Evolutionary conservation across 108 stramenopile species (phyloP).

Genomic region (Cyclotella sp.): DNA sequence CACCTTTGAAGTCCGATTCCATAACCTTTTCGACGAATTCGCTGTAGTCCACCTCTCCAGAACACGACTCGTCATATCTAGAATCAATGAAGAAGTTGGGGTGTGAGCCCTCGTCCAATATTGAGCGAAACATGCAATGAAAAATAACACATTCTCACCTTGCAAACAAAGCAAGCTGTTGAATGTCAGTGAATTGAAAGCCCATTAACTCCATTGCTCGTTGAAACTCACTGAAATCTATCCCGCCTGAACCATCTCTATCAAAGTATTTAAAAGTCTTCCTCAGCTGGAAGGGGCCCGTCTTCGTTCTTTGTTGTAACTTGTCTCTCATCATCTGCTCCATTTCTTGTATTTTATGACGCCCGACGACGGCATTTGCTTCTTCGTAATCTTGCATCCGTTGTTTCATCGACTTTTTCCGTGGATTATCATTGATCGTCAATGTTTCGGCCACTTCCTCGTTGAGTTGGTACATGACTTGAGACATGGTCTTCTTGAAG

Average conservation of each 20-base stretch:
- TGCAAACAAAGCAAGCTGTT: conserved; percentile 69
- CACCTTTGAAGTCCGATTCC: conserved; percentile 63
- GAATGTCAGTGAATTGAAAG: conserved; percentile 71
- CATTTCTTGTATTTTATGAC: conserved; percentile 64
- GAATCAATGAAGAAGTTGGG: background rate
- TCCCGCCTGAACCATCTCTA: conserved; percentile 64
- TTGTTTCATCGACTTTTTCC: conserved; percentile 50
- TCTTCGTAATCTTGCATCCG: conserved; percentile 64
- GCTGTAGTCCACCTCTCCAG: conserved; percentile 70
- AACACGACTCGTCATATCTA: conserved; percentile 62
- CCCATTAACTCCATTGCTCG: conserved; percentile 77
- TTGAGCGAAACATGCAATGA: too few species aligned
- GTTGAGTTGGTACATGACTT: conserved; percentile 59
- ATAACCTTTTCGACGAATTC: conserved; percentile 67
- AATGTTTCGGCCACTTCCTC: conserved; percentile 49
- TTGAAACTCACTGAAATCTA: conserved; percentile 69
- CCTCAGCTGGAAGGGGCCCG: conserved; percentile 69
- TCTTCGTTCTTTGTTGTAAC: conserved; percentile 65
- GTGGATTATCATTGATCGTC: conserved; percentile 30
- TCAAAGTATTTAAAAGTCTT: conserved; percentile 77
- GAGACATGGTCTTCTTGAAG: conserved; percentile 68
- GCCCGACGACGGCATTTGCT: conserved; percentile 63
- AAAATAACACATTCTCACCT: conserved; percentile 17
- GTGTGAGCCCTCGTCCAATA: background rate
- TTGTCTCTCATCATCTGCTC: conserved; percentile 79